phyloP scores from a whole-genome alignment of 2,329 filamentous ascomycete species.

The Exophiala viscosa region DNA sequence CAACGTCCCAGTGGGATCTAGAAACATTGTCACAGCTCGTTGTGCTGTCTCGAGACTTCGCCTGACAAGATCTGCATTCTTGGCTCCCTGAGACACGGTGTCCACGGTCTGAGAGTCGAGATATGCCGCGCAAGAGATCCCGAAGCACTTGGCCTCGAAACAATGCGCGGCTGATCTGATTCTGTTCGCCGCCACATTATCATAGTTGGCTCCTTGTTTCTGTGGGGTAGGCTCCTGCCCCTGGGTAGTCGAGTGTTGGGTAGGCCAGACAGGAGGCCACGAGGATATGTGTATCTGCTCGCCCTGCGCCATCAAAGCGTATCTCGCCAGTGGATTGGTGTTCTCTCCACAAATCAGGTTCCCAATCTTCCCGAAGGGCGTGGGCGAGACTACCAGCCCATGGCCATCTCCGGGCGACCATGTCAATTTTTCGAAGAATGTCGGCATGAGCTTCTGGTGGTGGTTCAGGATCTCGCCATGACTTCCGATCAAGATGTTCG shows the following conservation, averaged over 20 bases:
- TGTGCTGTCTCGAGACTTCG: slow-evolving; percentile 37
- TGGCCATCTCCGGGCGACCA: slow-evolving; percentile 53
- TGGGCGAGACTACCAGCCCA: slow-evolving; percentile 48
- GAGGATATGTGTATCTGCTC: slow-evolving; percentile 55
- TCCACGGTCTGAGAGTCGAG: slow-evolving; percentile 42
- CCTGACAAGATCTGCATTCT: slow-evolving; percentile 26
- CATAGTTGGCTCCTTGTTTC: slow-evolving; percentile 42
- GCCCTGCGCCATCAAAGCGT: slow-evolving; percentile 51
- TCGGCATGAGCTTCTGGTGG: slow-evolving; percentile 54
- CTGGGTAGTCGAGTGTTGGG: slow-evolving; percentile 29
- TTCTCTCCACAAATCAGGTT: slow-evolving; percentile 57
- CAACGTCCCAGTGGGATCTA: slow-evolving; percentile 49
- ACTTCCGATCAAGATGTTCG: slow-evolving; percentile 47
- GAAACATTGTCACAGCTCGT: slow-evolving; percentile 48
- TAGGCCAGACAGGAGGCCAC: slow-evolving; percentile 57
- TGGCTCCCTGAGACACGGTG: slow-evolving; percentile 31
- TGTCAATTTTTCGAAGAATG: slow-evolving; percentile 56
- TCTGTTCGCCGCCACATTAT: slow-evolving; percentile 54
- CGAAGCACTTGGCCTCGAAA: slow-evolving; percentile 58
- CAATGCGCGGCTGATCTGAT: slow-evolving; percentile 53
- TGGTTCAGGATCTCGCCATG: slow-evolving; percentile 48
- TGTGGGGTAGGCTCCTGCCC: slow-evolving; percentile 5
- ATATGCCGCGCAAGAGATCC: slow-evolving; percentile 47
- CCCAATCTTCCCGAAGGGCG: slow-evolving; percentile 46
- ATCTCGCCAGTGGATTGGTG: slow-evolving; percentile 55